A percentile compares a stretch with the other conserved stretches of the same genome.
These are phyloP conservation scores for Tolypocladium album DNA, from an alignment of 2,329 filamentous ascomycete genomes.

Conservation along the genomic window DNA sequence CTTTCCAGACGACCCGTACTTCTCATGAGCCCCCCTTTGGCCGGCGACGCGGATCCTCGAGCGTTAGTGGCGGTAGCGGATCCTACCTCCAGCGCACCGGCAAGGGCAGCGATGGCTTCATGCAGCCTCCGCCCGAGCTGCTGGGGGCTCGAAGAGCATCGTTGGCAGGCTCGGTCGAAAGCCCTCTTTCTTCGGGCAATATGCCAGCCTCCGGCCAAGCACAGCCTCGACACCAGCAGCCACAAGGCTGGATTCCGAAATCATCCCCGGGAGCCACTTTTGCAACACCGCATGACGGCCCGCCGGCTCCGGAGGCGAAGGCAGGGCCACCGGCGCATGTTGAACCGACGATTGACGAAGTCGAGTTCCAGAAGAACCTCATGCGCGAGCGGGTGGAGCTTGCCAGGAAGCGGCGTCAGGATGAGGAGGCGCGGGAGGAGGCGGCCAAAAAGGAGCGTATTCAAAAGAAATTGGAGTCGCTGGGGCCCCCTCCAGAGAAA, in stretches of 20 bases:
- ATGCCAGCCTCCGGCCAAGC: conserved; percentile 15
- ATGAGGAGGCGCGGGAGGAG: conserved; percentile 62
- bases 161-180: conserved; percentile 37
- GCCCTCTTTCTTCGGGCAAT: conserved; percentile 32
- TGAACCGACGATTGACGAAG: conserved; percentile 39
- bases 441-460: conserved; percentile 62
- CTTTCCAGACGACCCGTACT: conserved; percentile 71
- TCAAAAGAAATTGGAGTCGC: conserved; percentile 57
- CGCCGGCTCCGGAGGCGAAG: conserved; percentile 16
- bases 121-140: conserved; percentile 30
- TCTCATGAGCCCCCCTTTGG: conserved; percentile 57
- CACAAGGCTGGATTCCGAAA: conserved; percentile 17
- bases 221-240: conserved; percentile 13
- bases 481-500: conserved; percentile 54
- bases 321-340: conserved; percentile 18
- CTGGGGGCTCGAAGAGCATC: conserved; percentile 36
- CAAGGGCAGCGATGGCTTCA: conserved; percentile 30
- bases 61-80: conserved; percentile 78
- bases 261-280: conserved; percentile 32
- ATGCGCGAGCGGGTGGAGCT: conserved; percentile 63
- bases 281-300: conserved; percentile 25
- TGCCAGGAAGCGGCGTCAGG: conserved; percentile 55
- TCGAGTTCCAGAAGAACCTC: conserved; percentile 55
- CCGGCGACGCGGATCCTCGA: conserved; percentile 78
- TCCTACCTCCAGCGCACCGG: conserved; percentile 48